Evolutionary conservation across 83 land plant genomes (phyloP).

Genomic region (Picea abies): DNA sequence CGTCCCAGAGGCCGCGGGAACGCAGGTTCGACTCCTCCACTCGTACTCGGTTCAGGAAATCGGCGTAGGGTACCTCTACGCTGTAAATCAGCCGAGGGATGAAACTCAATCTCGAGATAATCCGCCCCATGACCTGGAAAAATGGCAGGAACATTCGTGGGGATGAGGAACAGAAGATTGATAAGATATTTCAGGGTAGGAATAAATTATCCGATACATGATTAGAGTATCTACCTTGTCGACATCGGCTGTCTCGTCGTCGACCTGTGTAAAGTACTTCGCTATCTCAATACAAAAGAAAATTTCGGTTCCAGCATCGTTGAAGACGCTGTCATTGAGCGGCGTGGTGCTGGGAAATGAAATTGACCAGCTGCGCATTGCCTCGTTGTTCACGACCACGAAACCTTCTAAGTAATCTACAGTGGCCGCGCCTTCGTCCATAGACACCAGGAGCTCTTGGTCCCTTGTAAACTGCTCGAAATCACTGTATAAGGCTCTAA

Average conservation of each 20-base stretch:
- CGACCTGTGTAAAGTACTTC: conserved; percentile 18
- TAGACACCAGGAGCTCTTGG: conserved; percentile 36
- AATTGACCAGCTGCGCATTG: conserved; percentile 22
- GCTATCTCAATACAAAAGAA: conserved; percentile 49
- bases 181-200: too few relatives aligned
- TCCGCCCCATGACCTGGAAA: conserved; percentile 27
- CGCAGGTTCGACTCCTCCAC: conserved; percentile 49
- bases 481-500: conserved; percentile 37
- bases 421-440: neutral
- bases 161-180: too few relatives aligned
- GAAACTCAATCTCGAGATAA: conserved; percentile 31
- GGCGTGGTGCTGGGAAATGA: conserved; percentile 18
- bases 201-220: neutral
- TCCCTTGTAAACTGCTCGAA: conserved; percentile 35
- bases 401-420: conserved; percentile 54
- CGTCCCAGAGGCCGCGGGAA: conserved; percentile 60
- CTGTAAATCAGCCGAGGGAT: conserved; percentile 35
- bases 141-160: too few relatives aligned
- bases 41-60: conserved; percentile 57
- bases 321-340: conserved; percentile 12
- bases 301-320: conserved; percentile 9
- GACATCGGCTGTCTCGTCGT: conserved; percentile 6
- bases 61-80: conserved; percentile 55
- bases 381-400: conserved; percentile 15
- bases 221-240: conserved; percentile 29